A percentile compares a stretch with the other conserved stretches of the same genome.
Evolutionary conservation across 2,329 filamentous ascomycete species (phyloP).

Genomic region (Diaporthe sp.): DNA sequence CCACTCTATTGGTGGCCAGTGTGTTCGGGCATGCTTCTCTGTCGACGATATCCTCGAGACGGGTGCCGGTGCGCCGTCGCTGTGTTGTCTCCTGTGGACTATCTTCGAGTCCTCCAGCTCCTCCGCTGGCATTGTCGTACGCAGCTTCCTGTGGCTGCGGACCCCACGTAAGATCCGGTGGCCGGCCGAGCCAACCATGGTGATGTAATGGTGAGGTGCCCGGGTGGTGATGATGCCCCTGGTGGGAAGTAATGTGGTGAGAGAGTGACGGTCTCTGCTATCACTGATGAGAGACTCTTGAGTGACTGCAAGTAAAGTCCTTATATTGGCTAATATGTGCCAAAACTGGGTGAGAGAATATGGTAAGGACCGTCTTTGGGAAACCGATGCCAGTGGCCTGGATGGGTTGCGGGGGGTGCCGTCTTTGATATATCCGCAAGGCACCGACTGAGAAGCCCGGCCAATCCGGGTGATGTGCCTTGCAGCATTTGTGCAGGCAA

Average conservation of each 20-base stretch:
- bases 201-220: neutral
- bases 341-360: slow-evolving; percentile 9
- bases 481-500: slow-evolving; percentile 37
- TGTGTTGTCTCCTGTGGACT: slow-evolving; percentile 36
- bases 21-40: slow-evolving; percentile 36
- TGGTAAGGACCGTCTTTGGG: slow-evolving; percentile 28
- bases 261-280: slow-evolving; percentile 30
- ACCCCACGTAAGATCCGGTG: slow-evolving; percentile 38
- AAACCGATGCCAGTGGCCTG: neutral
- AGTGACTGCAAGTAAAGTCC: neutral
- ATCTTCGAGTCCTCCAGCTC: slow-evolving; percentile 29
- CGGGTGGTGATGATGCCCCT: slow-evolving; percentile 10
- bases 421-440: slow-evolving; percentile 41
- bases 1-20: slow-evolving; percentile 48
- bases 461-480: slow-evolving; percentile 43
- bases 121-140: slow-evolving; percentile 32
- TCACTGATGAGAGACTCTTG: slow-evolving; percentile 34
- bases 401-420: slow-evolving; percentile 31
- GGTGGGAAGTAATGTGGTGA: slow-evolving; percentile 6
- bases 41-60: slow-evolving; percentile 15
- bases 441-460: slow-evolving; percentile 18
- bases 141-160: slow-evolving; percentile 41
- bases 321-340: slow-evolving; percentile 18
- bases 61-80: slow-evolving; percentile 34
- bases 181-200: slow-evolving; percentile 37